These are phyloP conservation scores for Candida namnaoensis DNA, from an alignment of 805 yeast species.

Conservation along the genomic window DNA sequence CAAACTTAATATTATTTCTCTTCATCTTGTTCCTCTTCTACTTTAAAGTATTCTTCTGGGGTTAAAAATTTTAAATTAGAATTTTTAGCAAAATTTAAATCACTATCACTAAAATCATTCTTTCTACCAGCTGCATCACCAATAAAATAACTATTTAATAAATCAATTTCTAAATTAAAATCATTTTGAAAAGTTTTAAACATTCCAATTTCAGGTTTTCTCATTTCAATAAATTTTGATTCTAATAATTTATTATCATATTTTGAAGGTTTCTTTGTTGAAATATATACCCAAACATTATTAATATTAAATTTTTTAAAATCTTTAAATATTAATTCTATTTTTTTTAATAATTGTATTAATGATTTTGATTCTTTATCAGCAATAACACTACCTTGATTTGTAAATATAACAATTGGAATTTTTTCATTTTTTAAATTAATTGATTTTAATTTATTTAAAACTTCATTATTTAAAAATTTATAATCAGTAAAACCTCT, in stretches of 20 bases:
- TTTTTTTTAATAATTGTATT: constrained; percentile 29
- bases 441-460: constrained; percentile 2
- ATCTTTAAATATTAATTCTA: constrained; percentile 27
- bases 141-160: constrained; percentile 50
- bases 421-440: background rate
- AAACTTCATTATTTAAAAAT: constrained; percentile 37
- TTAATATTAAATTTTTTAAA: constrained; percentile 13
- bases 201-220: constrained; percentile 83
- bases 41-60: constrained; percentile 62
- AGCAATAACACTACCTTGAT: constrained; percentile 68
- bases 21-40: background rate
- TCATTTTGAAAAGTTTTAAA: constrained; percentile 45
- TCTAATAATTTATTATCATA: constrained; percentile 3
- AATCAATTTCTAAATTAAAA: constrained; percentile 26
- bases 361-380: constrained; percentile 25
- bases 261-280: constrained; percentile 45
- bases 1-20: too few species aligned
- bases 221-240: constrained; percentile 21
- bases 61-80: constrained; percentile 44
- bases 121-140: constrained; percentile 95
- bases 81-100: constrained; percentile 56
- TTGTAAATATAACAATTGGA: constrained; percentile 64
- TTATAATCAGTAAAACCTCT: constrained; percentile 66
- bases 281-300: constrained; percentile 46
- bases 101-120: constrained; percentile 76